phyloP scores from a whole-genome alignment of 495 filamentous ascomycete species.

The Alectoria sarmentosa region DNA sequence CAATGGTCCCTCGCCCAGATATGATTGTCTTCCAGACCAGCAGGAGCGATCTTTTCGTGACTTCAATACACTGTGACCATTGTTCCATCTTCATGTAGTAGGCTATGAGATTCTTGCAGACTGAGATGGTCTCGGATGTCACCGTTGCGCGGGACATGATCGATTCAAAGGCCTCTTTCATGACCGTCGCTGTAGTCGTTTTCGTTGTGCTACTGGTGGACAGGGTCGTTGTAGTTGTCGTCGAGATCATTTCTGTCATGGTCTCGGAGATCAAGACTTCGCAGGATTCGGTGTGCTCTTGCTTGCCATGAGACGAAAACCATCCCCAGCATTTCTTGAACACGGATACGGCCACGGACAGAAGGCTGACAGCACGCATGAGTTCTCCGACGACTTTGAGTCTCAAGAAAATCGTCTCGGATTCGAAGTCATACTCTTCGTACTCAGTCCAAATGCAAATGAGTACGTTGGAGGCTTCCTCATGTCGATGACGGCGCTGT shows the following conservation, averaged over 20 bases:
- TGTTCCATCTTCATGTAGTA: slow-evolving; percentile 37
- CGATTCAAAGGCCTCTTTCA: slow-evolving; percentile 38
- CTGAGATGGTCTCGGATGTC: slow-evolving; percentile 26
- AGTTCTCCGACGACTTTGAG: slow-evolving; percentile 41
- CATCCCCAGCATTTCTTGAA: slow-evolving; percentile 43
- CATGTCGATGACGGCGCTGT: slow-evolving; percentile 37
- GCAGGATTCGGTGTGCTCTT: slow-evolving; percentile 33
- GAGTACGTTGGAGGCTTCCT: slow-evolving; percentile 43
- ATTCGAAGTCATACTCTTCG: slow-evolving; percentile 37
- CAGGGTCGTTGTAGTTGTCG: slow-evolving; percentile 30
- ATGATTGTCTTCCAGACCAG: slow-evolving; percentile 41
- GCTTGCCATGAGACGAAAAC: slow-evolving; percentile 34
- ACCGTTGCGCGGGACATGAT: slow-evolving; percentile 28
- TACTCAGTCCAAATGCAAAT: slow-evolving; percentile 46
- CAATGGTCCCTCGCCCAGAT: slow-evolving; percentile 33
- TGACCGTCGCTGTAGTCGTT: slow-evolving; percentile 35
- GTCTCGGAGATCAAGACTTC: slow-evolving; percentile 37
- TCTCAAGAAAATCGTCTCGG: slow-evolving; percentile 38
- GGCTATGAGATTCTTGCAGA: slow-evolving; percentile 37
- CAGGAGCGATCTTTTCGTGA: slow-evolving; percentile 35
- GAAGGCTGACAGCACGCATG: slow-evolving; percentile 39
- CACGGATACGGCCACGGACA: slow-evolving; percentile 39
- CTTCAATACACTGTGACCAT: slow-evolving; percentile 39
- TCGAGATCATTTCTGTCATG: slow-evolving; percentile 37
- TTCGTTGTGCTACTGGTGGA: slow-evolving; percentile 32